Conservation (phyloP, 495 filamentous ascomycete species). For the Penicillium goetzii region DNA sequence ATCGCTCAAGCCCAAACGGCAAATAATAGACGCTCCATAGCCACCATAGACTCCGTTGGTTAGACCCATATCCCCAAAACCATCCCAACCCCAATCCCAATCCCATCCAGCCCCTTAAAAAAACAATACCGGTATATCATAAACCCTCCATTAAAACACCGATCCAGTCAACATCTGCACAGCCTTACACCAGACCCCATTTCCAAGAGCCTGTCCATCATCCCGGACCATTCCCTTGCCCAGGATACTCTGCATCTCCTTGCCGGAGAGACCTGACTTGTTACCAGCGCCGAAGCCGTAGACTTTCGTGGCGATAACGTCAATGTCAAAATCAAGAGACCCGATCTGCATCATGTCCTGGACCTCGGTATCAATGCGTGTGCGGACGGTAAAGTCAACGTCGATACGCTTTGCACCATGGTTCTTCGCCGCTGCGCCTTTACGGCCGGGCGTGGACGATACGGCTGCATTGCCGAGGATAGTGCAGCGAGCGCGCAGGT, state of each 20-base stretch:
- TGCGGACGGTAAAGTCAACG: constrained; percentile 48
- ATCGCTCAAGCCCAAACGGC: constrained; percentile 11
- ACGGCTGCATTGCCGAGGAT: constrained; percentile 34
- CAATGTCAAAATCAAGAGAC: constrained; percentile 43
- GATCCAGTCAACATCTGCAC: constrained; percentile 42
- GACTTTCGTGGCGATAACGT: constrained; percentile 49
- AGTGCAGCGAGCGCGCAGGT: constrained; percentile 46
- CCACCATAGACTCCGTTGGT: constrained; percentile 17
- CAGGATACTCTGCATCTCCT: constrained; percentile 46
- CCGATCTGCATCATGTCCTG: constrained; percentile 29
- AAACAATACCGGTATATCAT: constrained; percentile 18
- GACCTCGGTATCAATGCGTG: constrained; percentile 25
- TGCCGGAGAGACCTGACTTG: constrained; percentile 38
- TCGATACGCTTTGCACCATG: constrained; percentile 38
- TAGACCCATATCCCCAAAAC: constrained; percentile 6
- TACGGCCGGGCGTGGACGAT: constrained; percentile 24
- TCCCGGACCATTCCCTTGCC: constrained; percentile 33
- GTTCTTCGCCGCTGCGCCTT: constrained; percentile 25
- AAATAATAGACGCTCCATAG: constrained; percentile 5
- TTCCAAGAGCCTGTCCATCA: constrained; percentile 35
- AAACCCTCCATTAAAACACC: constrained; percentile 31
- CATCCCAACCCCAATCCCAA: not conserved
- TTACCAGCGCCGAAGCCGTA: constrained; percentile 46
- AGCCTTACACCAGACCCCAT: constrained; percentile 48
- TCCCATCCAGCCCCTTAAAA: constrained; percentile 10